phyloP scores from a whole-genome alignment of 306 rosid genomes.

The Ceratonia siliqua region DNA sequence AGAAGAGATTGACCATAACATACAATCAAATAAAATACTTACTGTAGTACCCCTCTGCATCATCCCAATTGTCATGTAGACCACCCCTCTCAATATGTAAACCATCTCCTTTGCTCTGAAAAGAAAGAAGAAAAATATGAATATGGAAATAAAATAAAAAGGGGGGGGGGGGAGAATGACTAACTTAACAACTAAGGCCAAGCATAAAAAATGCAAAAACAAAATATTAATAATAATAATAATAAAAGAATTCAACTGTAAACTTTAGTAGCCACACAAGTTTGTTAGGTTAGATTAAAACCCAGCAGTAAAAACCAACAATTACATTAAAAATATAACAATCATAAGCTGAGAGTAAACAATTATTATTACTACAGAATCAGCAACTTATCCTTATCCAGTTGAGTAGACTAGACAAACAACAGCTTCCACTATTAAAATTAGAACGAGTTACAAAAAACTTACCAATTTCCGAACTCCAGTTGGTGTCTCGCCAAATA shows the following conservation, averaged over 20 bases:
- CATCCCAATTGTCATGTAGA: constrained; percentile 97
- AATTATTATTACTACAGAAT: neutral
- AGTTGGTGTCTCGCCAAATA: constrained; percentile 97
- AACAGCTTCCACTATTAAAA: neutral
- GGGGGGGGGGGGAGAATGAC: too few relatives aligned
- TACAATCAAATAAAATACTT: constrained; percentile 44
- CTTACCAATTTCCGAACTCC: constrained; percentile 81
- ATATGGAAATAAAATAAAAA: too few relatives aligned
- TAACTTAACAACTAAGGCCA: neutral
- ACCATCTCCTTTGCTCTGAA: constrained; percentile 85
- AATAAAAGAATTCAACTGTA: neutral
- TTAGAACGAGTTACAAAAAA: constrained; percentile 12
- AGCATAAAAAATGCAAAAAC: neutral
- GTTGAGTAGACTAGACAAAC: neutral
- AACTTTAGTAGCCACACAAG: neutral
- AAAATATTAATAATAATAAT: too few relatives aligned
- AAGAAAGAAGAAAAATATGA: too few relatives aligned
- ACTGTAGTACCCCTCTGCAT: constrained; percentile 98
- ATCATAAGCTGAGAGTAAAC: too few relatives aligned
- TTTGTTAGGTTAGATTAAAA: neutral
- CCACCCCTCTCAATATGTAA: constrained; percentile 77
- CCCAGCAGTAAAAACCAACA: neutral
- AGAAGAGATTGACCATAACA: neutral
- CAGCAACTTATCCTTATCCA: neutral
- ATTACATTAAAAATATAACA: neutral